Evolutionary conservation across 345 rosid species (phyloP), one percentile per base, ranked within the genome.

Genomic region (Geranium brycei): DNA sequence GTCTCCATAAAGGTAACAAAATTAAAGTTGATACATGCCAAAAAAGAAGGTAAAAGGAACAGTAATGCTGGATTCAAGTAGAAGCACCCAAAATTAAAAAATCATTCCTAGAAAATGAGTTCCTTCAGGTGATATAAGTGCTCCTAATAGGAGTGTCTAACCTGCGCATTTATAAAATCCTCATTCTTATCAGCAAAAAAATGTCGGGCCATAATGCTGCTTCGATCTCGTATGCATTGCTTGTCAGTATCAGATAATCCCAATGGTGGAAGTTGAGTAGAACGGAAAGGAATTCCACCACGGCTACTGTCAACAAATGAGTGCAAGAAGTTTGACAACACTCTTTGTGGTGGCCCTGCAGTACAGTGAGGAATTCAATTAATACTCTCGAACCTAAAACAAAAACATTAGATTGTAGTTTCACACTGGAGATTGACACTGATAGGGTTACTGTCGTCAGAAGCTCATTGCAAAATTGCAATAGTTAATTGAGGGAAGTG

Each of bases 171-270:
- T 51, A 95, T 87, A 75, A 86, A 95, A 74, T 91, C 92, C 71
- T 95, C 99, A 75, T 78, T 83, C 77, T 80, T 85, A 74, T 88
- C 97, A 1, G 96, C 88, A 65, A 91, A 95, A 74, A 95, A 79
- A 62, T 95, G 99, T 0, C 97, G 83, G 40, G 99, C 96, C 97
- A 95, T 91, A 72, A 95, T 91, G 76, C 89, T 88, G 79, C 96
- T 91, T 61, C 99, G 99, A 68, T 95, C 93, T n/a, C 95, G 97
- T 74, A 95, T 91, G 75, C 99, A 95, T 72, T 82, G 89, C 74
- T 91, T 95, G 81, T 93, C 99, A 76, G 85, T 82, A 75, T 79
- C 80, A 57, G 99, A 95, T 75, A 95, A 73, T 66, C 99, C 99
- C 67, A 95, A 79, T 31, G 75, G 23, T 3, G 99, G 97, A 60